Base-by-base conservation (phyloP, 208 protist genomes). In the Leishmania martiniquensis region DNA sequence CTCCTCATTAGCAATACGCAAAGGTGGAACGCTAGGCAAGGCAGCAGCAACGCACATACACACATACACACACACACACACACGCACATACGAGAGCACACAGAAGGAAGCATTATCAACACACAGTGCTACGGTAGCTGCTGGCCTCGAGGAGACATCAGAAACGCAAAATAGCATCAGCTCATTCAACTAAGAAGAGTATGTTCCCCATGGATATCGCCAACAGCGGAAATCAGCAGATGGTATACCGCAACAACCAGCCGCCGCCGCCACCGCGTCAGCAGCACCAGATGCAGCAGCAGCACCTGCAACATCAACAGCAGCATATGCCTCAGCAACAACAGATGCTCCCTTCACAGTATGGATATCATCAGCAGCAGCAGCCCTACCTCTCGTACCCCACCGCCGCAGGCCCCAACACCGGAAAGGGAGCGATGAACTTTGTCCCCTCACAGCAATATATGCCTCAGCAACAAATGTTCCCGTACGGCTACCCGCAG, bases 171-270 rank as follows among this genome's bases (percentile, higher is more conserved):
- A 69, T 22, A 47, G 13, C 22, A 29, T 69, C 42, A 32, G 20
- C 12, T 51, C 29, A 22, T 29, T 42, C n/a, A 15, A 44, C 68
- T 20, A 69, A 25, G 1, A 69, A 6, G 15, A 57, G 25, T 47
- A 86, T 87, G 83, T 84, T 87, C 71, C 66, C 73, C 0, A 87
- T 72, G 79, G 83, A 87, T 55, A 81, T 87, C 32, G 73, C 82
- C 52, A 79, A 76, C 72, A 60, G 62, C 44, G 82, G 82, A 1
- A 86, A 83, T 54, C 82, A 86, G 52, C 82, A 78, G 62, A 80
- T 86, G 77, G 52, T 86, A 49, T 83, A 82, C 59, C 77, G 75
- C 39, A 83, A 80, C 74, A 86, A 70, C 70, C 81, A 85, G 47
- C 60, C 68, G 25, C 69, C 68, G 25, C 69, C 34, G 51, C 77